Percentiles rank a stretch among this genome's conserved stretches.
Conservation (phyloP, 345 rosid species). For the Fremontodendron californicum region DNA sequence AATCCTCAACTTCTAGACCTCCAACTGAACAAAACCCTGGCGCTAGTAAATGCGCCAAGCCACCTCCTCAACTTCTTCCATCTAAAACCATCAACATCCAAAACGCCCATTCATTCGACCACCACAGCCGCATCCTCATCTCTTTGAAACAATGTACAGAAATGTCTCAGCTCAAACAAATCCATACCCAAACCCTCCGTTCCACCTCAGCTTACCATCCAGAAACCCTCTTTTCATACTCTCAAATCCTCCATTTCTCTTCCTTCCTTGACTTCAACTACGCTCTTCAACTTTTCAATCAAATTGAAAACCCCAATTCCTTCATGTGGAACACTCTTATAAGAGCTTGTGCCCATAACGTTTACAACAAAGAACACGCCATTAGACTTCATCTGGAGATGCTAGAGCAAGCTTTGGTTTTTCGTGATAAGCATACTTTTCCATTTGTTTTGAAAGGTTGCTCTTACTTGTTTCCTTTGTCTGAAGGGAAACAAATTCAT, state of each 20-base stretch:
- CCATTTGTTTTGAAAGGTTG: conserved; percentile 83
- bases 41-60: conserved; percentile 25
- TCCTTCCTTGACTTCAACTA: conserved; percentile 46
- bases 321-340: conserved; percentile 92
- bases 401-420: conserved; percentile 45
- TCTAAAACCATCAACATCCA: conserved; percentile 7
- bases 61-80: conserved; percentile 34
- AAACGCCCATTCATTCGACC: conserved; percentile 19
- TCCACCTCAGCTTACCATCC: conserved; percentile 38
- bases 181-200: conserved; percentile 72
- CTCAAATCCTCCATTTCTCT: conserved; percentile 56
- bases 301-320: conserved; percentile 42
- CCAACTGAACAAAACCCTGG: conserved; percentile 25
- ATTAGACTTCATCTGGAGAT: conserved; percentile 41
- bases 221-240: conserved; percentile 43
- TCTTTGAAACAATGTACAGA: conserved; percentile 38
- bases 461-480: conserved; percentile 55
- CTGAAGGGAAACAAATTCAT: conserved; percentile 68
- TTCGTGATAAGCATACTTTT: conserved; percentile 72
- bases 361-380: conserved; percentile 51
- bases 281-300: conserved; percentile 49
- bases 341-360: conserved; percentile 55
- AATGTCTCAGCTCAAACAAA: conserved; percentile 61
- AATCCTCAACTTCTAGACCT: not conserved
- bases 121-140: conserved; percentile 39